phyloP scores from a whole-genome alignment of 176 grass and related monocot species.

The Cocos nucifera region DNA sequence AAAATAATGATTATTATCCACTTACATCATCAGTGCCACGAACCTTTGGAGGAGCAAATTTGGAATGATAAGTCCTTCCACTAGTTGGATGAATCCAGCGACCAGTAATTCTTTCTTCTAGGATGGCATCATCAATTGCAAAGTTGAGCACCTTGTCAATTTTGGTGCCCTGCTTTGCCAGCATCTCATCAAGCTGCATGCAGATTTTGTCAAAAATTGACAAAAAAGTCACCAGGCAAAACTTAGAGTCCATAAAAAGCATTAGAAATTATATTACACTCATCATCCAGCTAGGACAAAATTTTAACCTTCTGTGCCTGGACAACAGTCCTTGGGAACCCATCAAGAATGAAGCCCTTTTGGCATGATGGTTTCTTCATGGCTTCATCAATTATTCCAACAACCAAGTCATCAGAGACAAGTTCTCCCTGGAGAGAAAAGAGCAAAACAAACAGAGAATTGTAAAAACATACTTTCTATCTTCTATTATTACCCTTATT shows the following conservation, averaged over 20 bases:
- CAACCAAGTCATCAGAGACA: conserved; percentile 90
- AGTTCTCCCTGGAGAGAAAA: conserved; percentile 62
- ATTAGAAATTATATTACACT: no score
- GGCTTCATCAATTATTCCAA: conserved; percentile 96
- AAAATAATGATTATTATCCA: not conserved
- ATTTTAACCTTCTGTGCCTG: conserved; percentile 79
- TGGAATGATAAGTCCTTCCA: conserved; percentile 87
- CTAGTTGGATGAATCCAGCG: conserved; percentile 84
- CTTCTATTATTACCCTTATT: not conserved
- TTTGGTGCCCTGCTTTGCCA: conserved; percentile 64
- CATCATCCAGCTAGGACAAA: no score
- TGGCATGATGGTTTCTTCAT: conserved; percentile 96
- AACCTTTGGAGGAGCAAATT: conserved; percentile 88
- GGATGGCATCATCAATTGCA: conserved; percentile 79
- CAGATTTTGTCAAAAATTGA: not conserved
- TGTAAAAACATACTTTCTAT: conserved; percentile 12
- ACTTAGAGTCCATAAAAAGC: no score
- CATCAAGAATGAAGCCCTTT: conserved; percentile 98
- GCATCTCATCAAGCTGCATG: conserved; percentile 78
- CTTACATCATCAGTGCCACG: conserved; percentile 86
- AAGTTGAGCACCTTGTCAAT: conserved; percentile 93
- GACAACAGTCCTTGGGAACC: conserved; percentile 81
- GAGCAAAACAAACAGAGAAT: conserved; percentile 16
- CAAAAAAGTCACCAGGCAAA: no score
- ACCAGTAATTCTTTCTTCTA: conserved; percentile 97